A percentile compares a stretch with the other conserved stretches of the same genome.
Evolutionary conservation across 2,329 filamentous ascomycete species (phyloP).

Genomic region (Sclerotinia trifoliorum): DNA sequence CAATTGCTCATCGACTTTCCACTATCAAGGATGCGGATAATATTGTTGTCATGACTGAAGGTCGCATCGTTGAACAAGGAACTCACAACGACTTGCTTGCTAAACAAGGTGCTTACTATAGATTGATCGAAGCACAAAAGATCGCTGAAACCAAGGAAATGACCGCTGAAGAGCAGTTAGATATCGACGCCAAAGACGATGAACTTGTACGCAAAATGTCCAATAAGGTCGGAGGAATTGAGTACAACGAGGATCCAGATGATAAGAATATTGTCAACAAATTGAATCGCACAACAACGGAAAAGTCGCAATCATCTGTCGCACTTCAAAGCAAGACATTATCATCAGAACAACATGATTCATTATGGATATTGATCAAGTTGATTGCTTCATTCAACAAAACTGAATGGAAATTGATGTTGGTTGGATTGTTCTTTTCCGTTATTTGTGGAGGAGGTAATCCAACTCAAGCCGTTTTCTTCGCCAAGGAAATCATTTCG

Average conservation of each 20-base stretch:
- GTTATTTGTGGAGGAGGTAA: slow-evolving; percentile 79
- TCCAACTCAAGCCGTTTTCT: slow-evolving; percentile 75
- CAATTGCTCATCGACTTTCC: slow-evolving; percentile 91
- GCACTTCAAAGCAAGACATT: slow-evolving; percentile 58
- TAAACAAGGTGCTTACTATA: slow-evolving; percentile 71
- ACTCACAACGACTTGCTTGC: slow-evolving; percentile 78
- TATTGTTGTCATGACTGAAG: slow-evolving; percentile 87
- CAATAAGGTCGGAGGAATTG: slow-evolving; percentile 42
- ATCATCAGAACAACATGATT: slow-evolving; percentile 58
- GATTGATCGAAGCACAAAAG: slow-evolving; percentile 83
- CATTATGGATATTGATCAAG: slow-evolving; percentile 72
- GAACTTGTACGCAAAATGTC: slow-evolving; percentile 51
- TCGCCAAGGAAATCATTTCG: slow-evolving; percentile 80
- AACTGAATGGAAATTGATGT: slow-evolving; percentile 69
- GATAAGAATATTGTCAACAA: slow-evolving; percentile 58
- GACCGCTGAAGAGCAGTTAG: slow-evolving; percentile 51
- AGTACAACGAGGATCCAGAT: slow-evolving; percentile 55
- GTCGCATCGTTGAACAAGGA: slow-evolving; percentile 88
- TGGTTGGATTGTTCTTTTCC: slow-evolving; percentile 69
- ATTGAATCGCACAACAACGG: slow-evolving; percentile 54
- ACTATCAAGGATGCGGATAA: slow-evolving; percentile 94
- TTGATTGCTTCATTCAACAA: slow-evolving; percentile 79
- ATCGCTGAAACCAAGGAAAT: slow-evolving; percentile 63
- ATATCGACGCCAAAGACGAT: slow-evolving; percentile 51
- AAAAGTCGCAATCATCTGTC: slow-evolving; percentile 66